These are phyloP conservation scores for Aspergillus saccharolyticus DNA, from an alignment of 495 filamentous ascomycete species.

Conservation along the genomic window DNA sequence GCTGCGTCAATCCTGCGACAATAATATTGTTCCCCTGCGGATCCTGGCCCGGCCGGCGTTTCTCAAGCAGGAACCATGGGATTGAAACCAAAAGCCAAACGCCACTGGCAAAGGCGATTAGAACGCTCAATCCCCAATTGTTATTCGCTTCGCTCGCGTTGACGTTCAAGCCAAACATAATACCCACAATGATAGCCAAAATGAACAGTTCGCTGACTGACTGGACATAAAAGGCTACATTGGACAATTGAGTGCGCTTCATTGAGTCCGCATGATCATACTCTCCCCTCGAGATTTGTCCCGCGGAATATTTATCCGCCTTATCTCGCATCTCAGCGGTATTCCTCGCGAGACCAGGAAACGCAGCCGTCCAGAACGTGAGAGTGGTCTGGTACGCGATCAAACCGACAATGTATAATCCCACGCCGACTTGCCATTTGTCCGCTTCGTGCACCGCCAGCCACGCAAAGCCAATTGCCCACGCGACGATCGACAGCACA, in stretches of 20 bases:
- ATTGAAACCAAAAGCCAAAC: slow-evolving; percentile 56
- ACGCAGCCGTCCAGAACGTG: slow-evolving; percentile 64
- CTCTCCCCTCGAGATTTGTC: slow-evolving; percentile 50
- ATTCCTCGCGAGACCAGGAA: slow-evolving; percentile 57
- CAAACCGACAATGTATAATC: slow-evolving; percentile 57
- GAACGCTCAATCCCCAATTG: slow-evolving; percentile 59
- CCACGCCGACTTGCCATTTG: slow-evolving; percentile 53
- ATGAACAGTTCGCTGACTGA: slow-evolving; percentile 56
- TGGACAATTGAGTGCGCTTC: slow-evolving; percentile 56
- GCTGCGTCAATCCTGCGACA: slow-evolving; percentile 54
- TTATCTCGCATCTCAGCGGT: slow-evolving; percentile 49
- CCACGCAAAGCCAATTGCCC: slow-evolving; percentile 59
- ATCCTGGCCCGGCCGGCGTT: slow-evolving; percentile 54
- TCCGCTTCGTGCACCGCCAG: slow-evolving; percentile 52
- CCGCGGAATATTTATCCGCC: slow-evolving; percentile 46
- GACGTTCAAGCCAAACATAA: slow-evolving; percentile 57
- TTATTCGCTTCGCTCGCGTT: slow-evolving; percentile 54
- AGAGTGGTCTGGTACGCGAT: slow-evolving; percentile 63
- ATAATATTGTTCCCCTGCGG: slow-evolving; percentile 43
- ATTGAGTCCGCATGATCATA: slow-evolving; percentile 59
- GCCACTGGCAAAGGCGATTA: slow-evolving; percentile 60
- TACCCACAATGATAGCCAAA: slow-evolving; percentile 56
- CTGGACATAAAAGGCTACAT: slow-evolving; percentile 59
- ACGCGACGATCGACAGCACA: slow-evolving; percentile 51
- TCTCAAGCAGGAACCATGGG: slow-evolving; percentile 62